Percentiles rank a stretch among this genome's conserved stretches.
These are phyloP conservation scores for Scedosporium dehoogii DNA, from an alignment of 2,329 filamentous ascomycete genomes.

Conservation along the genomic window DNA sequence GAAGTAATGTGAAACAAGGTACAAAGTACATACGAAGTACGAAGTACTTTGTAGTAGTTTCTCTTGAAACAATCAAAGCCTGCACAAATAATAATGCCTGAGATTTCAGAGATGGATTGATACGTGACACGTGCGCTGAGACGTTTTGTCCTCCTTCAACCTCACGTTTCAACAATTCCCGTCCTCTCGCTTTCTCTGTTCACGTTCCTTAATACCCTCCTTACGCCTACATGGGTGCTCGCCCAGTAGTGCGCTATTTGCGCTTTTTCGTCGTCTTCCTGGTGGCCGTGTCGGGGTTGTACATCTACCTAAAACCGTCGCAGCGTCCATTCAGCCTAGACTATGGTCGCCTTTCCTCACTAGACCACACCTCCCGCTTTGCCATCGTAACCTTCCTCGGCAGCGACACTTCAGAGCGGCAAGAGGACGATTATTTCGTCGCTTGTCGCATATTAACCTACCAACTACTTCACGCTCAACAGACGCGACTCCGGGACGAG, in stretches of 20 bases:
- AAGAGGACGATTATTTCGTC: constrained; percentile 27
- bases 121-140: no score
- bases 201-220: no score
- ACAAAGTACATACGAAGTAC: no score
- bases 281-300: background rate
- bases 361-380: constrained; percentile 6
- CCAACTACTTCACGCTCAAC: constrained; percentile 27
- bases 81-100: no score
- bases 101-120: no score
- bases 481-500: constrained; percentile 18
- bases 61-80: no score
- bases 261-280: background rate
- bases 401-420: constrained; percentile 15
- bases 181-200: no score
- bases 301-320: background rate
- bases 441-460: constrained; percentile 27
- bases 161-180: no score
- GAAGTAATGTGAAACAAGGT: no score
- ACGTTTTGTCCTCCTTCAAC: no score
- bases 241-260: background rate
- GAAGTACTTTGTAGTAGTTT: no score
- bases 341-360: background rate
- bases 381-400: constrained; percentile 29
- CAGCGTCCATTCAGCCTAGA: background rate
- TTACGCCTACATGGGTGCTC: no score